These are phyloP conservation scores for Globisporangium polare DNA, from an alignment of 352 stramenopile species.

Conservation along the genomic window DNA sequence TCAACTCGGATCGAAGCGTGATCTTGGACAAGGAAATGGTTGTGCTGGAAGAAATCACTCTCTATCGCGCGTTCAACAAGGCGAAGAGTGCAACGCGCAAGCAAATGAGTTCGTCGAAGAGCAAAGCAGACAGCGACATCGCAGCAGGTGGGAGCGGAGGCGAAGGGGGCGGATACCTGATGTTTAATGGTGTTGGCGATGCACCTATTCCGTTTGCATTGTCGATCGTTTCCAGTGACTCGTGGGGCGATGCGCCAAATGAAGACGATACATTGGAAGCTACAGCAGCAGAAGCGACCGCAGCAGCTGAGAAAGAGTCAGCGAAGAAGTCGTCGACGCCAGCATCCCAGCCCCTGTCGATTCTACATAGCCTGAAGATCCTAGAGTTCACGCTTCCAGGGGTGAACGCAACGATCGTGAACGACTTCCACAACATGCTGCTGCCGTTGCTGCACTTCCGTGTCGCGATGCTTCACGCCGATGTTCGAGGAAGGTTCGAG, in stretches of 20 bases:
- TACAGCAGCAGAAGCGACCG: background rate
- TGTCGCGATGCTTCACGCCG: slow-evolving; percentile 56
- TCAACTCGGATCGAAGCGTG: slow-evolving; percentile 76
- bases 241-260: slow-evolving; percentile 12
- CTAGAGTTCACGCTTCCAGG: slow-evolving; percentile 72
- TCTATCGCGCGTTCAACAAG: slow-evolving; percentile 77
- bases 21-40: slow-evolving; percentile 78
- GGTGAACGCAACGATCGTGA: slow-evolving; percentile 78
- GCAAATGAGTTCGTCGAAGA: slow-evolving; percentile 10
- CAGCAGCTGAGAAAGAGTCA: background rate
- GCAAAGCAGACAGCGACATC: slow-evolving; percentile 29
- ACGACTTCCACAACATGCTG: slow-evolving; percentile 88
- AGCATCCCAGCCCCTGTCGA: slow-evolving; percentile 22
- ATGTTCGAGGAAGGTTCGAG: slow-evolving; percentile 60
- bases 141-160: slow-evolving; percentile 35
- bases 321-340: slow-evolving; percentile 19
- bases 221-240: slow-evolving; percentile 45
- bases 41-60: slow-evolving; percentile 76
- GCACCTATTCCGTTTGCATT: slow-evolving; percentile 75
- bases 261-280: background rate
- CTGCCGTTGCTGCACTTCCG: slow-evolving; percentile 77
- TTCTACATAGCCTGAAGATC: slow-evolving; percentile 69
- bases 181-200: slow-evolving; percentile 85
- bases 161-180: slow-evolving; percentile 74
- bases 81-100: slow-evolving; percentile 29